Conservation (phyloP, 108 stramenopile genomes). For the Skeletonema costatum region DNA sequence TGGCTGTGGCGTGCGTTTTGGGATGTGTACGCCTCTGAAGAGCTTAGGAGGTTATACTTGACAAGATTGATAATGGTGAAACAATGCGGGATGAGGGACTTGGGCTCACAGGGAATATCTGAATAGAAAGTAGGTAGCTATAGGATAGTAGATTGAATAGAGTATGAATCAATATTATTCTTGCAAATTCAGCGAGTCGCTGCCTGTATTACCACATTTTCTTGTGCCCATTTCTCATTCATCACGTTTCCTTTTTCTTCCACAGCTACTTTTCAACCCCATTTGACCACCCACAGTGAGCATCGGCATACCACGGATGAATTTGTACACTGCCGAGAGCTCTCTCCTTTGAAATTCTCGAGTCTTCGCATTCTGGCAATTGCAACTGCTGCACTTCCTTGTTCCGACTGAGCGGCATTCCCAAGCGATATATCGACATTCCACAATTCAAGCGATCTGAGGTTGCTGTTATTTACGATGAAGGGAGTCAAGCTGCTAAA, state of each 20-base stretch:
- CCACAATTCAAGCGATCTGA: background rate
- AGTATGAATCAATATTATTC: too few species aligned
- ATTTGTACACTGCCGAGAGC: background rate
- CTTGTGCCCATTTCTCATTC: too few species aligned
- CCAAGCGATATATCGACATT: background rate
- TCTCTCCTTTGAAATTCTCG: background rate
- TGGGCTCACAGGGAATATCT: background rate
- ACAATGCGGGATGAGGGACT: background rate
- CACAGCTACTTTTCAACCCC: too few species aligned
- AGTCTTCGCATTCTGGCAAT: too few species aligned
- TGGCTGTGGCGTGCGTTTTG: conserved; percentile 76
- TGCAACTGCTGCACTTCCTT: too few species aligned
- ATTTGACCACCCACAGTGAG: background rate
- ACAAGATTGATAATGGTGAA: conserved; percentile 8
- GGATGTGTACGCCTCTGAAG: conserved; percentile 41
- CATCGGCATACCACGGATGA: background rate
- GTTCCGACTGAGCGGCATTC: background rate
- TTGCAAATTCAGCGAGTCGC: too few species aligned
- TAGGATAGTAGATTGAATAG: too few species aligned
- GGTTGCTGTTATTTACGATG: background rate
- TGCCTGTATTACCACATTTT: too few species aligned
- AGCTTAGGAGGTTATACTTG: conserved; percentile 26
- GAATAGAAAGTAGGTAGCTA: too few species aligned
- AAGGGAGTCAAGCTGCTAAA: background rate
- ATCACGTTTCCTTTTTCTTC: too few species aligned